A percentile compares a stretch with the other conserved stretches of the same genome.
These are phyloP conservation scores for Heterobasidion annosum DNA, from an alignment of 1,284 basidiomycete species.

Conservation along the genomic window DNA sequence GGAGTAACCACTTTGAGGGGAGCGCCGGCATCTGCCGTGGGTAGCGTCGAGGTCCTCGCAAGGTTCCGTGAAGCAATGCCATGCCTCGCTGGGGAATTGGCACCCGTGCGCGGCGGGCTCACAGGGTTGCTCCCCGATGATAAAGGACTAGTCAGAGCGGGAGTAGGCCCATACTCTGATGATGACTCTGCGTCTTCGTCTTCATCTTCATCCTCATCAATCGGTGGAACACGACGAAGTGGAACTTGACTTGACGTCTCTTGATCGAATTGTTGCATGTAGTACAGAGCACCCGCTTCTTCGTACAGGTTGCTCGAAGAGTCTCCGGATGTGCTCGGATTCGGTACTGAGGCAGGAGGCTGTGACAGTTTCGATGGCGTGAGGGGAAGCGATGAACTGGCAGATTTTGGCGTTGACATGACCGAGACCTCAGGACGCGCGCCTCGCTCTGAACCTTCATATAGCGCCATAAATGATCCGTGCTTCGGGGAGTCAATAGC, in stretches of 20 bases:
- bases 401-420: constrained; percentile 10
- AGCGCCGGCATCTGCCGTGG: constrained; percentile 6
- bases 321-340: constrained; percentile 14
- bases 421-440: constrained; percentile 1
- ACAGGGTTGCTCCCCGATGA: constrained; percentile 9
- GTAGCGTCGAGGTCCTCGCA: constrained; percentile 7
- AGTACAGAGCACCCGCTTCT: constrained; percentile 57
- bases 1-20: not conserved
- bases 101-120: not conserved
- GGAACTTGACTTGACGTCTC: constrained; percentile 13
- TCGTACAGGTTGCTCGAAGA: constrained; percentile 33
- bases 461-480: constrained; percentile 5
- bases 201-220: constrained; percentile 13
- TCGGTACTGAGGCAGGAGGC: not conserved
- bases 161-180: constrained; percentile 14
- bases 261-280: constrained; percentile 51
- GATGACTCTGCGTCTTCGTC: constrained; percentile 18
- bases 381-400: not conserved
- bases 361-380: constrained; percentile 3
- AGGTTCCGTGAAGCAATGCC: too few relatives aligned
- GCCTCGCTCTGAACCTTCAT: constrained; percentile 5
- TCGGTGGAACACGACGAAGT: constrained; percentile 9
- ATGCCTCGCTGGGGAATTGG: not conserved
- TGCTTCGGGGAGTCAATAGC: constrained; percentile 6
- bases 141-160: constrained; percentile 12